Conservation (phyloP, 352 stramenopile species). For the Phytophthora pisi region DNA sequence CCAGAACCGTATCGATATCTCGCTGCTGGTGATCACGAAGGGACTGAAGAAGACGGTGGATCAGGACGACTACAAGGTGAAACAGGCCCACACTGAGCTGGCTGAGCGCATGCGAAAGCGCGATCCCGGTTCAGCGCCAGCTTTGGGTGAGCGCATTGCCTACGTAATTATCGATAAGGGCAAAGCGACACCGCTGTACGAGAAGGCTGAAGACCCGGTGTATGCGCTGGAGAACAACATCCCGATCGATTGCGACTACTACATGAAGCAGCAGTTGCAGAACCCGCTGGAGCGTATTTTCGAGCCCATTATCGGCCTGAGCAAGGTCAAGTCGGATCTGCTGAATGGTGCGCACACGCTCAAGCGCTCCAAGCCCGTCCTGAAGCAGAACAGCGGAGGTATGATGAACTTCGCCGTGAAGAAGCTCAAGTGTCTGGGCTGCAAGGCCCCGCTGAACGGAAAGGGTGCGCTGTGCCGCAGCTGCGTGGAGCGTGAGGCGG, state of each 20-base stretch:
- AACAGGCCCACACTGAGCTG: conserved; percentile 98
- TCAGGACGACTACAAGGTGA: conserved; percentile 98
- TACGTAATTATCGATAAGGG: conserved; percentile 99
- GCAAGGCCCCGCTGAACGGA: conserved; percentile 94
- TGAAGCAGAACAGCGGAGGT: conserved; percentile 95
- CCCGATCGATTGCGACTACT: conserved; percentile 99
- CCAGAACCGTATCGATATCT: conserved; percentile 99
- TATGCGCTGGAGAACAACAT: conserved; percentile 99
- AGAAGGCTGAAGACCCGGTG: conserved; percentile 98
- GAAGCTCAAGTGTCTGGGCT: conserved; percentile 97
- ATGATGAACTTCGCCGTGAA: conserved; percentile 99
- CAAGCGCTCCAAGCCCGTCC: conserved; percentile 96
- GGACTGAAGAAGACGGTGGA: conserved; percentile 98
- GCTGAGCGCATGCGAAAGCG: conserved; percentile 98
- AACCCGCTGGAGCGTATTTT: conserved; percentile 99
- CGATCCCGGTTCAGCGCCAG: conserved; percentile 96
- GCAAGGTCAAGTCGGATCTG: conserved; percentile 91
- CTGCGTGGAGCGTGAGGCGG: conserved; percentile 92
- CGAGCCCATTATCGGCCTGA: conserved; percentile 96
- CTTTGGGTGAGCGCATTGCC: conserved; percentile 98
- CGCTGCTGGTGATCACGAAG: conserved; percentile 99
- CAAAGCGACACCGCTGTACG: conserved; percentile 96
- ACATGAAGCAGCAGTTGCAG: conserved; percentile 98
- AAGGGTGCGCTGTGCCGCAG: conserved; percentile 93
- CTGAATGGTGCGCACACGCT: conserved; percentile 98